Evolutionary conservation across 2,329 filamentous ascomycete genomes (phyloP), one percentile per base, ranked within the genome.

Genomic region (Lachnellula hyalina): DNA sequence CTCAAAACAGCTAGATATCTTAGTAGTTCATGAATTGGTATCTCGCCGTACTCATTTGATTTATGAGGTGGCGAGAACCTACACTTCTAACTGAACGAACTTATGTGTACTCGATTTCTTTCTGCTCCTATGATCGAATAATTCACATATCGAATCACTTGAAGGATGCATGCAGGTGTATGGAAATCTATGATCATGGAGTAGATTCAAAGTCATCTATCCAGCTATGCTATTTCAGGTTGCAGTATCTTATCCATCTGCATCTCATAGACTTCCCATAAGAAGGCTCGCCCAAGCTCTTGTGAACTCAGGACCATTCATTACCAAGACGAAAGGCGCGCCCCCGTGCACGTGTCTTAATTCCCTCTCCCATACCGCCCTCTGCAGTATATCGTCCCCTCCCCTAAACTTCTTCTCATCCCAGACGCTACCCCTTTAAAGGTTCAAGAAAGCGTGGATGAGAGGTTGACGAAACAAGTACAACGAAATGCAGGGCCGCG

Each of bases 401-500:
- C 35, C 54, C 50, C 50, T 42, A 14, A 19, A 14, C 11, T 23
- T 21, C 41, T 50, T 36, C 44, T 17, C 50, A 50, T 52, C 54
- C 50, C 32, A 32, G 49, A 49, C 54, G 25, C 45, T 38, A 52
- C 25, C 45, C 41, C 28, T 47, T 35, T 52, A 44, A 32, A 49
- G 52, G 36, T 32, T 42, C 48, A 48, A 54, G 53, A 54, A 54
- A 57, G 46, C 56, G 62, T 52, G 53, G 56, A 57, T 55, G 58
- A 51, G 51, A 23, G 28, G 28, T 57, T 53, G 41, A 52, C 36
- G 28, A 36, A 40, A 48, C 56, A 58, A 49, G 61, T 52, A 60
- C 57, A 59, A 63, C 57, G 58, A 65, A 61, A 61, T 61, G 51
- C 53, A 55, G 56, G 53, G 62, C 65, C 63, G 65, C 61, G 60